Evolutionary conservation across 1,139 yeast genomes (phyloP), one percentile per base, ranked within the genome.

Genomic region (Pichia sp.): DNA sequence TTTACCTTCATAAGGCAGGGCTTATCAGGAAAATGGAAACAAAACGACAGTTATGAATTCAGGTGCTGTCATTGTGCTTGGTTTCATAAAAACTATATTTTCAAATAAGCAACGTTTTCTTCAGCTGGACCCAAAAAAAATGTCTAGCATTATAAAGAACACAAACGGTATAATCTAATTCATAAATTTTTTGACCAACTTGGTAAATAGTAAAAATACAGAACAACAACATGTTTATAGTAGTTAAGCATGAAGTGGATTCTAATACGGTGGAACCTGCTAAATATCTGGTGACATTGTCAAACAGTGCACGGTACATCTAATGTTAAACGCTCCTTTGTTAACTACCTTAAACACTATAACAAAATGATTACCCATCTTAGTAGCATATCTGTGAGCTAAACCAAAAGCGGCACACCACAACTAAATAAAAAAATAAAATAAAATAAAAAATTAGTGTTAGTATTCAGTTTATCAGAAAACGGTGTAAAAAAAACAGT

Each of bases 291-390:
- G 88, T 82, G 31, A 86, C 81, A 64, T 83, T 83, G 67, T 83
- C 89, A 86, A 83, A 65, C 86, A 80, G 61, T 81, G 46, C 82
- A 66, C 43, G 79, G 73, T 8, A 85, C 79, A 33, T 82, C 79
- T 46, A 81, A 71, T n/a, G 80, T 70, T 39, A 81, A 69, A 4
- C 92, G 66, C 94, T 81, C 67, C 84, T 84, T 58, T 92, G 74
- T 68, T 85, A 92, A 69, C 94, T 94, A 59, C 94, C 94, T 42
- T 90, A 83, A 35, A 85, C 86, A 66, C 94, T 60, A 90, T 75
- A 42, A 85, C 78, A 50, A 76, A 78, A 58, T 84, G 88, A 54
- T 56, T 55, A 50, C 59, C 84, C 48, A 79, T 84, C 54, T 75
- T 75, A 39, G 84, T 79, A 46, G 74, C 68, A 58, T 70, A 71